These are phyloP conservation scores for Trifolium repens DNA, from an alignment of 306 rosid genomes.

Conservation along the genomic window DNA sequence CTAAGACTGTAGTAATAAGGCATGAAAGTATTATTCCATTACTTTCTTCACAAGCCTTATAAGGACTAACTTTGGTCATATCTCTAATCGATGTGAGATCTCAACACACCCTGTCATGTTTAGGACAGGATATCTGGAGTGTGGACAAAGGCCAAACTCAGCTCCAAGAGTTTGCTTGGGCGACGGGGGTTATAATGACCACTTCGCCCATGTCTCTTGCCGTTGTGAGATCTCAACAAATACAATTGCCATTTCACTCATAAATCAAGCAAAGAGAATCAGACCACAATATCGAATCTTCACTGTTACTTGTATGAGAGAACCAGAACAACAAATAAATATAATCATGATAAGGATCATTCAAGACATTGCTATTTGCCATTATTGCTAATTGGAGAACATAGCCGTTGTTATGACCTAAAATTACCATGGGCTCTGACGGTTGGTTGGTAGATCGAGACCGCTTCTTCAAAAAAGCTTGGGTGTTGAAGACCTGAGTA, in stretches of 20 bases:
- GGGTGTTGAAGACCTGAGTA: conserved; percentile 77
- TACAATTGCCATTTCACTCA: conserved; percentile 16
- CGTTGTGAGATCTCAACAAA: conserved; percentile 5
- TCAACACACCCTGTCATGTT: neutral
- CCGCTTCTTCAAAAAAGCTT: conserved; percentile 90
- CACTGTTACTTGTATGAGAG: conserved; percentile 28
- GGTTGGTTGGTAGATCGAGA: conserved; percentile 91
- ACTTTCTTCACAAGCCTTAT: neutral
- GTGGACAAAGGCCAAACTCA: conserved; percentile 1
- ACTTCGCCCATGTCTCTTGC: neutral
- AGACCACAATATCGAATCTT: conserved; percentile 15
- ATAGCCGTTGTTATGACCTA: conserved; percentile 38
- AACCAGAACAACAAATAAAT: conserved; percentile 30
- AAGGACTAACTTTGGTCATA: neutral
- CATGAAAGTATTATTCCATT: neutral
- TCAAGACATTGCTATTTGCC: conserved; percentile 28
- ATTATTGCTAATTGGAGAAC: conserved; percentile 39
- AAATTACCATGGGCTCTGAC: conserved; percentile 84
- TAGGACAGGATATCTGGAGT: neutral
- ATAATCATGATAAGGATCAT: conserved; percentile 33
- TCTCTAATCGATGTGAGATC: conserved; percentile 5
- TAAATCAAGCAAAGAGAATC: conserved; percentile 35
- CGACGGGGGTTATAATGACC: neutral
- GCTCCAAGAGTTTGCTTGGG: neutral
- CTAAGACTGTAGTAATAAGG: neutral